These are phyloP conservation scores for Suillus decipiens DNA, from an alignment of 768 basidiomycete species.

Conservation along the genomic window DNA sequence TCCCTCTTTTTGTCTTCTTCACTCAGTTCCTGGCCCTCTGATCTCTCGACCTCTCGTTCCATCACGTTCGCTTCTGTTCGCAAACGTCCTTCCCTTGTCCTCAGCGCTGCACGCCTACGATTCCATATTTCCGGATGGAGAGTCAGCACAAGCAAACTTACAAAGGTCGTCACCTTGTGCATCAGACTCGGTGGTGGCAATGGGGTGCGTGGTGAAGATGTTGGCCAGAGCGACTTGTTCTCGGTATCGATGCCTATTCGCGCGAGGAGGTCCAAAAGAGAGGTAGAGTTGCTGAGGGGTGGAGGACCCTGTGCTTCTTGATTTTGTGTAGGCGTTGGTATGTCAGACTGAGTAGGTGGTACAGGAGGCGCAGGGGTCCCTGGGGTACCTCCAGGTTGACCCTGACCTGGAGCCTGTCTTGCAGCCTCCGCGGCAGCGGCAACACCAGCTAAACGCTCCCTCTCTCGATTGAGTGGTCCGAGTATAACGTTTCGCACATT, in stretches of 20 bases:
- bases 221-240: conserved; percentile 48
- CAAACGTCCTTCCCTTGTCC: conserved; percentile 63
- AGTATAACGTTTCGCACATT: conserved; percentile 53
- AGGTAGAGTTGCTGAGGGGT: conserved; percentile 31
- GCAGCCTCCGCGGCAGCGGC: conserved; percentile 24
- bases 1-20: conserved; percentile 31
- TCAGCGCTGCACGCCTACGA: conserved; percentile 57
- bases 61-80: conserved; percentile 61
- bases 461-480: conserved; percentile 40
- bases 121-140: conserved; percentile 78
- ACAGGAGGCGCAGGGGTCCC: conserved; percentile 18
- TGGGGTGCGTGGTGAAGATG: conserved; percentile 17
- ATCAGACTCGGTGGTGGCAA: conserved; percentile 46
- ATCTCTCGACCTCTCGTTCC: conserved; percentile 29
- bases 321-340: conserved; percentile 14
- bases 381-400: conserved; percentile 26
- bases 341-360: conserved; percentile 20
- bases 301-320: conserved; percentile 31
- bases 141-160: conserved; percentile 57
- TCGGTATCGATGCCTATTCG: conserved; percentile 59
- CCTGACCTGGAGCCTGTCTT: conserved; percentile 22
- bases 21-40: conserved; percentile 33
- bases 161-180: conserved; percentile 55
- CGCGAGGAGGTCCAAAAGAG: conserved; percentile 52
- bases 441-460: conserved; percentile 24